A percentile compares a stretch with the other conserved stretches of the same genome.
Evolutionary conservation across 768 basidiomycete genomes (phyloP).

Genomic region (Hydnomerulius pinastri): DNA sequence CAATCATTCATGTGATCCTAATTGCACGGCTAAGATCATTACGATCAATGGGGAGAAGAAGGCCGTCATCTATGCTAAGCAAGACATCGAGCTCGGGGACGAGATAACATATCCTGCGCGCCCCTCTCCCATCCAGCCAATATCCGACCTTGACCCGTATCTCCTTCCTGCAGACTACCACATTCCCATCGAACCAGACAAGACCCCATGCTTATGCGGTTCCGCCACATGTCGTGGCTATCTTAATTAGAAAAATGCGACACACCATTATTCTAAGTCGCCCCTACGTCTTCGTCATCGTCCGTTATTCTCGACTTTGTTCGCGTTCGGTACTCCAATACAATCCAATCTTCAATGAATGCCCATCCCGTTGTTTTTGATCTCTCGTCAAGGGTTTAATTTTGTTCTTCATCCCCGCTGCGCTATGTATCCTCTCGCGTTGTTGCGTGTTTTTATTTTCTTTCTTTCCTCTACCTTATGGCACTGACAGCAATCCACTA

Average conservation of each 20-base stretch:
- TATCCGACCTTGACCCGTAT: not conserved
- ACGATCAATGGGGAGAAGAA: conserved; percentile 93
- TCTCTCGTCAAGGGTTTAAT: too few species aligned
- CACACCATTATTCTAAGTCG: too few species aligned
- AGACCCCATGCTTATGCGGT: conserved; percentile 91
- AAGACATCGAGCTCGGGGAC: conserved; percentile 93
- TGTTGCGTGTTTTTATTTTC: too few species aligned
- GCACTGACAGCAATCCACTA: too few species aligned
- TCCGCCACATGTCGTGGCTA: conserved; percentile 90
- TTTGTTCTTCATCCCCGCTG: too few species aligned
- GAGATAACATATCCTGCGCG: conserved; percentile 96
- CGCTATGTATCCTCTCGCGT: too few species aligned
- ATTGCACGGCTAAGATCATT: conserved; percentile 88
- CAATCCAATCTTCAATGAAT: too few species aligned
- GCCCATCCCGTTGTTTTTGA: too few species aligned
- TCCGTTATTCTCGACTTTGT: not conserved
- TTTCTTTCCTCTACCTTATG: too few species aligned
- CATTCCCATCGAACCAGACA: conserved; percentile 98
- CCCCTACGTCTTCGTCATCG: not conserved
- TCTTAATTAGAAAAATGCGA: conserved; percentile 72
- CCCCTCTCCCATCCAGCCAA: conserved; percentile 6
- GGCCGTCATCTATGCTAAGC: conserved; percentile 99
- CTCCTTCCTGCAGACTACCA: conserved; percentile 80
- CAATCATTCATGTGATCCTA: conserved; percentile 98
- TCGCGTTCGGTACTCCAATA: too few species aligned